Conservation (phyloP, 2,329 filamentous ascomycete genomes). For the Ophiostoma australiae region DNA sequence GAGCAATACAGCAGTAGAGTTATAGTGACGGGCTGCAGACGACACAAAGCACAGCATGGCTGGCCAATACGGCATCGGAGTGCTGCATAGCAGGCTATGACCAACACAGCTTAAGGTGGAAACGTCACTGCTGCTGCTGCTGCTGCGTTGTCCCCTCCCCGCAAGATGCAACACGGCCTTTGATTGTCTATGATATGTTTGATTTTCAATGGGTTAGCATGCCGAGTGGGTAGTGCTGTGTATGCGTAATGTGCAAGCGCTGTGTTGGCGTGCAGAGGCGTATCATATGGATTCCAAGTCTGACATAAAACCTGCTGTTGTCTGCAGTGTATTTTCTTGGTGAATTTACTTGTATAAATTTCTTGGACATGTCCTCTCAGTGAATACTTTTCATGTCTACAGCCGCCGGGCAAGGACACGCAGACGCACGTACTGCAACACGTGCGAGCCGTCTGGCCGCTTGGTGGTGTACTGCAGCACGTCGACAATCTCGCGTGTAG, state of each 20-base stretch:
- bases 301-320: not conserved
- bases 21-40: not conserved
- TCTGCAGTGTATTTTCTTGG: not conserved
- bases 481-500: constrained; percentile 50
- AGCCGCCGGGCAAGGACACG: constrained; percentile 28
- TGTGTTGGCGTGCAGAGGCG: not conserved
- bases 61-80: not conserved
- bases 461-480: constrained; percentile 52
- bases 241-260: not conserved
- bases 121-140: constrained; percentile 18
- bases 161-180: not conserved
- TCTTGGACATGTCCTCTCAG: not conserved
- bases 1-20: not conserved
- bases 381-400: not conserved
- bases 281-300: not conserved
- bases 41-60: not conserved
- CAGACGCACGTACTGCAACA: constrained; percentile 49
- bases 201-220: too few species aligned
- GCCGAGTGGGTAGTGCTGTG: not conserved
- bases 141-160: constrained; percentile 11
- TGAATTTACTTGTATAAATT: not conserved
- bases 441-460: constrained; percentile 53
- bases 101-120: constrained; percentile 12
- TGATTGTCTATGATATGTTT: not conserved
- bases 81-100: not conserved